Evolutionary conservation across 306 rosid genomes (phyloP).

Genomic region (Fragaria iinumae): DNA sequence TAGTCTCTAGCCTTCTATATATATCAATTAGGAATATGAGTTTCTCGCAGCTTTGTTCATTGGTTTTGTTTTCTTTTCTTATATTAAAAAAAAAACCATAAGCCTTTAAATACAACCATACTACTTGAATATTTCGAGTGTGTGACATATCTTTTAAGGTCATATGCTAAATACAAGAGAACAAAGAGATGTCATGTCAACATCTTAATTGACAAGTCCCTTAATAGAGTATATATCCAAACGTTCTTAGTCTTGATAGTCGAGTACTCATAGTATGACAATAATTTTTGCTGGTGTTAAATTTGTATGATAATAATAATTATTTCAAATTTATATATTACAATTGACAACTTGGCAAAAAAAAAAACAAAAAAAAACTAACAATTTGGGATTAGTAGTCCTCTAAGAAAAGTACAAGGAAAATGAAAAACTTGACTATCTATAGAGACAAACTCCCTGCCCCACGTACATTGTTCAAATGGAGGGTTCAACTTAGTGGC

Average conservation of each 20-base stretch:
- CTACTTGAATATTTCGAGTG: background rate
- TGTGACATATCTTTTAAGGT: background rate
- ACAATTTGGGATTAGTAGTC: background rate
- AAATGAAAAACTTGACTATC: background rate
- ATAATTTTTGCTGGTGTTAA: background rate
- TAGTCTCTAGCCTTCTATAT: no score
- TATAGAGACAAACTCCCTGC: background rate
- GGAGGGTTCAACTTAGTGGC: background rate
- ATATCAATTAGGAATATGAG: no score
- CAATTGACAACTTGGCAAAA: background rate
- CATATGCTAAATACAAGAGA: background rate
- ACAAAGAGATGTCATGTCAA: background rate
- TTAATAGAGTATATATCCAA: background rate
- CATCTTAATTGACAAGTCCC: background rate
- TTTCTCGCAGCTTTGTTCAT: no score
- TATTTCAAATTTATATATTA: no score
- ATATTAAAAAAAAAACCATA: background rate
- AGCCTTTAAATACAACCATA: background rate
- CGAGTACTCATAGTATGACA: background rate
- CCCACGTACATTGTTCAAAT: background rate
- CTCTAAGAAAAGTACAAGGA: background rate
- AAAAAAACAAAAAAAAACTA: background rate
- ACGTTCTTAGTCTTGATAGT: background rate
- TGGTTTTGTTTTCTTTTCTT: no score
- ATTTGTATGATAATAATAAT: background rate